Evolutionary conservation across 306 rosid species (phyloP), one percentile per base, ranked within the genome.

Genomic region (Lathyrus tuberosus): DNA sequence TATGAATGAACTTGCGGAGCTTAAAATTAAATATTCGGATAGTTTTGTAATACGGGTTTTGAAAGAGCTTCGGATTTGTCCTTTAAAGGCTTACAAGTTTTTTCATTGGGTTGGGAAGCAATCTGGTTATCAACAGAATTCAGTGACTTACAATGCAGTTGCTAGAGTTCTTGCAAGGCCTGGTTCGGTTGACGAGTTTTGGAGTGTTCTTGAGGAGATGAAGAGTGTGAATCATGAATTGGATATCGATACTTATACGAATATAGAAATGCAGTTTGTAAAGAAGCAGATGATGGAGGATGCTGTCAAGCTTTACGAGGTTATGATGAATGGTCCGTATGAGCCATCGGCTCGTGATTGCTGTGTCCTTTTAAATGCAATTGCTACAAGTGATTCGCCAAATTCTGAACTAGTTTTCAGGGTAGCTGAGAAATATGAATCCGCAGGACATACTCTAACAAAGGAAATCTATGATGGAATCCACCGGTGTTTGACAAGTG

Each of bases 291-390:
- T 88, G 95, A 60, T 86, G 63, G 91, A 81, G 74, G 97, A 91
- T 20, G 96, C 95, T 5, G 99, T 94, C 46, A 86, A 80, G 87
- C 95, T 94, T 73, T 94, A 80, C 53, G 99, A 91, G 87, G 79
- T 78, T 70, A 94, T 91, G 97, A 88, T 94, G 96, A 95, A 91
- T 81, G 80, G 99, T 60, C 78, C 92, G 8, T 88, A 79, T 64
- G 72, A 83, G 82, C 99, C 99, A 47, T 87, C 92, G 1, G 57
- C 24, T 37, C 87, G 75, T 40, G 87, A 91, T 59, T 86, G 92
- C 76, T 38, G 47, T 28, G 0, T 78, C n/a, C 95, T 91, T 81
- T 70, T 94, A 46, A 66, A 76, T 57, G 70, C 61, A 46, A 70
- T 88, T 40, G 70, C 96, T 20, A 67, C 59, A 0, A 30, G 62